phyloP scores from a whole-genome alignment of 352 stramenopile species.

The Thalassiosira ordinaria region DNA sequence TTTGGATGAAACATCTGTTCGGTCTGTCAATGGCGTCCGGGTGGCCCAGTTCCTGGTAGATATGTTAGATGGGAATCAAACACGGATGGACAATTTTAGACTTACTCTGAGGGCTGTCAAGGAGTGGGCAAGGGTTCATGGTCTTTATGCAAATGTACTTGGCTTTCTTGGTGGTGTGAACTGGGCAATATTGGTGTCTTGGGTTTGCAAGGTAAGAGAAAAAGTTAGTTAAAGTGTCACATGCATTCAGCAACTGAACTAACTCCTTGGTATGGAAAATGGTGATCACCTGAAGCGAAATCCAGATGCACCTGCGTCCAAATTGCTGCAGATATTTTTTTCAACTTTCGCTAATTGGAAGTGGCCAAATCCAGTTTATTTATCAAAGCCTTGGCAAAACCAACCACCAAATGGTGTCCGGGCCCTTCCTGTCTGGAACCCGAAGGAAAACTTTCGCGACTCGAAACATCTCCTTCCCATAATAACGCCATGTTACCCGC shows the following conservation, averaged over 20 bases:
- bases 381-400: conserved; percentile 82
- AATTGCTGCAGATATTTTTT: conserved; percentile 94
- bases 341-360: conserved; percentile 93
- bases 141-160: conserved; percentile 99
- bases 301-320: conserved; percentile 79
- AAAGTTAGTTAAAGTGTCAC: no score
- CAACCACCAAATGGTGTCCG: conserved; percentile 29
- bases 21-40: conserved; percentile 94
- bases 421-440: conserved; percentile 81
- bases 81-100: conserved; percentile 86
- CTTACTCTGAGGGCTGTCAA: conserved; percentile 90
- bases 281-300: conserved; percentile 51
- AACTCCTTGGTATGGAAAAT: no score
- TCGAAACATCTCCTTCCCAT: conserved; percentile 97
- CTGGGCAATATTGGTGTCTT: conserved; percentile 96
- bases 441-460: conserved; percentile 84
- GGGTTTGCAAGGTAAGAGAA: no score
- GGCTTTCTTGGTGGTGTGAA: conserved; percentile 99
- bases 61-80: conserved; percentile 79
- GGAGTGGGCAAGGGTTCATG: conserved; percentile 89
- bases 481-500: conserved; percentile 97
- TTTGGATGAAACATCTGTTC: conserved; percentile 90
- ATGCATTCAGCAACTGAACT: no score
- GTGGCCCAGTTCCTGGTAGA: conserved; percentile 94
- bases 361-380: conserved; percentile 94